Evolutionary conservation across 352 stramenopile genomes (phyloP).

Genomic region (Pythium utonaiense): DNA sequence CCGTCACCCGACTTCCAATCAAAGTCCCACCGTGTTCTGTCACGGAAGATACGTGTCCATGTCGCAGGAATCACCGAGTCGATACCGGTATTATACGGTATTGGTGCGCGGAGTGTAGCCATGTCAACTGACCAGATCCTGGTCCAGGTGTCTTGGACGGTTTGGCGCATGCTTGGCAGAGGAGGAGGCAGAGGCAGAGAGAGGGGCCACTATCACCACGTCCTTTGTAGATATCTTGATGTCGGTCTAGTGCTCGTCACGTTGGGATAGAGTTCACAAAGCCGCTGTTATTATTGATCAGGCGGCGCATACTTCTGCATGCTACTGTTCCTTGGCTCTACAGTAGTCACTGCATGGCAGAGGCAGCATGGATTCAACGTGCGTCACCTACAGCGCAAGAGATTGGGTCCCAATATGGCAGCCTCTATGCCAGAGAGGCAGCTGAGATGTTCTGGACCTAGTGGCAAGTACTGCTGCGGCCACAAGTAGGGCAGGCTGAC

Average conservation of each 20-base stretch:
- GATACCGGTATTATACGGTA: conserved; percentile 11
- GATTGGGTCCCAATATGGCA: not conserved
- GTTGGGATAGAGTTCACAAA: too few species aligned
- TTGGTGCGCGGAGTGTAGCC: not conserved
- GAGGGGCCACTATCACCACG: too few species aligned
- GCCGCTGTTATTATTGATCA: too few species aligned
- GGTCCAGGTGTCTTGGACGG: too few species aligned
- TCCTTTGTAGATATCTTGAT: too few species aligned
- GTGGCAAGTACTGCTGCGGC: not conserved
- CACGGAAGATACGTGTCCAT: conserved; percentile 7
- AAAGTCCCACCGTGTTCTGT: conserved; percentile 23
- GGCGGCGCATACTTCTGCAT: too few species aligned
- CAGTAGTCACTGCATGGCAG: too few species aligned
- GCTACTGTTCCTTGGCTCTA: too few species aligned
- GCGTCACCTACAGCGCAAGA: too few species aligned
- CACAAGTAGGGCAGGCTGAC: not conserved
- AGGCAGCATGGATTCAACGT: too few species aligned
- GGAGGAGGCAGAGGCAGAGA: not conserved
- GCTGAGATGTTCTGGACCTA: not conserved
- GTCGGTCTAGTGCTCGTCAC: too few species aligned
- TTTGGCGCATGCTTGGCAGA: not conserved
- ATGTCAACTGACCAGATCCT: not conserved
- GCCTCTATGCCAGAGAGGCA: not conserved
- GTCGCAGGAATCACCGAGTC: conserved; percentile 9
- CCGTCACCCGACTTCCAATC: conserved; percentile 21